Evolutionary conservation across 2,329 filamentous ascomycete genomes (phyloP), one percentile per base, ranked within the genome.

Genomic region (Talaromyces sp.): DNA sequence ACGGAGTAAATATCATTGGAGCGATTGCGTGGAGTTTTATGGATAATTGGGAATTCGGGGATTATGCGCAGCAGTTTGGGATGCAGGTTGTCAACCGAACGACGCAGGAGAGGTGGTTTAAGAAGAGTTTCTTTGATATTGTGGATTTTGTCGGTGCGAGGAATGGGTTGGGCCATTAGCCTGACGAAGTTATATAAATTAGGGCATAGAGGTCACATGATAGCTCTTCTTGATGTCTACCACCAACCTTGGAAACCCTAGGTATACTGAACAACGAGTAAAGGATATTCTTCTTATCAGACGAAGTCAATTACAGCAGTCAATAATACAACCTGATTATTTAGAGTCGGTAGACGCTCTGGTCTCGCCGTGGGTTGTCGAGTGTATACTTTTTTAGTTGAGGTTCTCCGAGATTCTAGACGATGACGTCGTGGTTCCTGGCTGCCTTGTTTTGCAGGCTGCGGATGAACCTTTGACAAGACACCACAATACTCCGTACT

Each of bases 71-170:
- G 17, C 82, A 83, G 2, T 88, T 86, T 73, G 86, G 86, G 0
- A 79, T 88, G 53, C 85, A 88, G 71, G 80, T 79, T 1, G 83
- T 87, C 1, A 85, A 87, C 68, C 76, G 80, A 3, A 85, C 83
- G 2, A 84, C 80, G 3, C 80, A 83, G 71, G 77, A 81, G 67
- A 72, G 84, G 27, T 72, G 76, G 45, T 86, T 82, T 62, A 87
- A 86, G 76, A 85, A 84, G 77, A 86, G 83, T 59, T 85, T 87
- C 69, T 87, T 87, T 69, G 84, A 86, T 63, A 72, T 83, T 69
- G 82, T 86, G 17, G 83, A 86, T 69, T 86, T 86, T 65, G 73
- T 85, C 7, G 73, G 61, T 3, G 65, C 65, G 34, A 58, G 65
- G 43, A 43, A 59, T 45, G 63, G 63, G 11, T 19, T 65, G 25